Evolutionary conservation across 805 yeast species (phyloP), one percentile per base, ranked within the genome.

Genomic region (Wickerhamomyces bovis): DNA sequence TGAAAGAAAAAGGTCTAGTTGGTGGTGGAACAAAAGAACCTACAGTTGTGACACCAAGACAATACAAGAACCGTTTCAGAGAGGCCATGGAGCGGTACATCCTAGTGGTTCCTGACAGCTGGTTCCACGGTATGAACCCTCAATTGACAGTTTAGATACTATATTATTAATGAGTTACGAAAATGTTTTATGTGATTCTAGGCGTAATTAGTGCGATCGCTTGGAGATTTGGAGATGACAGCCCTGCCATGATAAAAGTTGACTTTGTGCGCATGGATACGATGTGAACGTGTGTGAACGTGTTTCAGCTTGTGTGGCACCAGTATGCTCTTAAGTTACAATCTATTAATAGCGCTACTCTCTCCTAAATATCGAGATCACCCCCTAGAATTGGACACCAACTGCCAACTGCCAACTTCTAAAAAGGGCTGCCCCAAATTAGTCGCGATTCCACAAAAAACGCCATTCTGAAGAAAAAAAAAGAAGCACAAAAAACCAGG

Each of bases 31-130:
- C 89, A 1, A 92, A 87, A 57, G 96, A 87, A 53, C 99, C 99
- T 0, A 94, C 99, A 0, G 96, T 94, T 26, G 92, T 94, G 9
- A 92, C 99, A 0, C 99, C 99, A 2, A 81, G 89, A 57, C 99
- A 94, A 66, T 94, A 94, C 65, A 85, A 95, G 56, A 88, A 84
- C 47, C 72, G 99, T 53, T 94, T 94, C 63, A 75, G 99, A 53
- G 98, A 92, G 61, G 98, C 99, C 2, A 94, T 94, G 99, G 98
- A 92, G 59, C 68, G 96, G 39, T 94, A 94, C 56, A 86, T 94
- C 46, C 66, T 92, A 50, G 89, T 92, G 83, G 97, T 95, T 7
- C 99, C 99, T 1, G 97, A 85, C 48, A 68, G 70, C 13, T 71
- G 75, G 75, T 69, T 64, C 43, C 72, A 69, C 47, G 71, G 60